A percentile compares a stretch with the other conserved stretches of the same genome.
Conservation (phyloP, 176 grass and related monocot genomes). For the Ananas comosus region DNA sequence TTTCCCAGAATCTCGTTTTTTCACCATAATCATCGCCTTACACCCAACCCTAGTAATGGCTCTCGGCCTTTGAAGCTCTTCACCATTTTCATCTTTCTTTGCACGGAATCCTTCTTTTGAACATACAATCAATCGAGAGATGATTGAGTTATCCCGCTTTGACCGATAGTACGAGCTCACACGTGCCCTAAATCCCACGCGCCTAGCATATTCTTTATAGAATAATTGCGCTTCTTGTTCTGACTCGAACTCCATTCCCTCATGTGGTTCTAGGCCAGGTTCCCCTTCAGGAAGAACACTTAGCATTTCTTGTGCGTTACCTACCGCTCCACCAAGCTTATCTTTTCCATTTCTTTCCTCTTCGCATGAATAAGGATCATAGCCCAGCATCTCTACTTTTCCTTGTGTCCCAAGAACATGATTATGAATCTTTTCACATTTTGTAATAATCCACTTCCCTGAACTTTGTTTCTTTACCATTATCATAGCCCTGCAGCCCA, state of each 20-base stretch:
- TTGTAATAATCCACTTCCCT: slow-evolving; percentile 21
- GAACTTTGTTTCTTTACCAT: slow-evolving; percentile 28
- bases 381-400: slow-evolving; percentile 22
- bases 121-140: slow-evolving; percentile 68
- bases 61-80: slow-evolving; percentile 33
- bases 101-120: slow-evolving; percentile 70
- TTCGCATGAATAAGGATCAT: slow-evolving; percentile 17
- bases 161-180: slow-evolving; percentile 68
- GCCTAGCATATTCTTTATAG: slow-evolving; percentile 65
- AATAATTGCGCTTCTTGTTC: slow-evolving; percentile 60
- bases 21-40: slow-evolving; percentile 78
- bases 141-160: slow-evolving; percentile 50
- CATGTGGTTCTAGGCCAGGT: slow-evolving; percentile 39
- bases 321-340: not conserved
- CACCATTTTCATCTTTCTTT: slow-evolving; percentile 43
- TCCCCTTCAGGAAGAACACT: slow-evolving; percentile 15
- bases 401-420: slow-evolving; percentile 26
- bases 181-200: slow-evolving; percentile 55
- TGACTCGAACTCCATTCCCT: slow-evolving; percentile 68
- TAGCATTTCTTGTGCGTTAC: slow-evolving; percentile 4
- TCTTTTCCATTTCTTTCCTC: slow-evolving; percentile 11
- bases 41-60: slow-evolving; percentile 68
- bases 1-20: slow-evolving; percentile 43
- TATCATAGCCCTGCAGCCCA: slow-evolving; percentile 28
- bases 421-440: slow-evolving; percentile 24